Evolutionary conservation across 2,329 filamentous ascomycete species (phyloP), one percentile per base, ranked within the genome.

Genomic region (Plectosphaerella sp.): DNA sequence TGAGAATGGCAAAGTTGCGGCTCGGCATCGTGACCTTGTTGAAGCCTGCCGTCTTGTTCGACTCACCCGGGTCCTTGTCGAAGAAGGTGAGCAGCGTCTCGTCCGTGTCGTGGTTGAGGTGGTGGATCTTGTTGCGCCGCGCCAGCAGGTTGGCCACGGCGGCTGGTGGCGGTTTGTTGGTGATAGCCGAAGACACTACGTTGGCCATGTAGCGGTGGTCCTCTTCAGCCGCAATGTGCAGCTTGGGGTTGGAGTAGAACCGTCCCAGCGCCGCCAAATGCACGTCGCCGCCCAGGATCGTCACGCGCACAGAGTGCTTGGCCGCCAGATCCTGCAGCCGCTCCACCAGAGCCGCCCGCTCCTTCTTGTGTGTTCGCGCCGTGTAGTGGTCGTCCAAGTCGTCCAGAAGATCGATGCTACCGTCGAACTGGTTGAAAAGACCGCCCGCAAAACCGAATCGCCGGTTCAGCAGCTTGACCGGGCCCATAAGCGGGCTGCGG

Each of bases 371-470:
- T 48, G 91, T 91, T 57, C 84, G 84, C 6, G 92, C 90, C 2
- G 93, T 97, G 75, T 97, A 97, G 66, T 99, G 94, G 67, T 99
- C 94, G 67, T 97, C 93, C 18, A 96, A 77, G 60, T 96, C 91
- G 66, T 97, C 92, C 15, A 96, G 76, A 22, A 97, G 84, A 72
- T 97, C 94, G 22, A 97, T 88, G 51, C 88, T 92, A 48, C 93
- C 93, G 61, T 97, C 93, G 60, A 97, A 97, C 52, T 91, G 82
- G 69, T 97, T 97, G 77, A 97, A 96, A 45, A 97, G 76, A 49
- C 85, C 84, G 47, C 91, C 92, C 5, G 88, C 88, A 45, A 96
- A 72, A 52, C 93, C 93, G 59, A 97, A 96, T 24, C 92, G 84
- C 67, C 92, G 89, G 74, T 96, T 94, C 61, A 97, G 68, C 57